Evolutionary conservation across 495 filamentous ascomycete species (phyloP).

Genomic region (Xylaria flabelliformis): DNA sequence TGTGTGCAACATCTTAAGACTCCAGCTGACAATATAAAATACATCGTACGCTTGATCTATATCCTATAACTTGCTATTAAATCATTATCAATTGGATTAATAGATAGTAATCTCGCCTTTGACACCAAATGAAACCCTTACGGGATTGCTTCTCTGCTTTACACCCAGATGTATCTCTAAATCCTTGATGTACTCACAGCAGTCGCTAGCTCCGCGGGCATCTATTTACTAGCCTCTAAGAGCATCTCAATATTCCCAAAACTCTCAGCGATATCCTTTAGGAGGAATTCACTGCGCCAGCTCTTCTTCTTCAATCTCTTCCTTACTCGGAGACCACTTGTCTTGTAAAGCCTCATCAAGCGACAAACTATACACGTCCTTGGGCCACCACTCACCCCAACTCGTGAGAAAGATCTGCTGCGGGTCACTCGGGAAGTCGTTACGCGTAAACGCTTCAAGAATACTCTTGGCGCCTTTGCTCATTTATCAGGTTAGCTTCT

Average conservation of each 20-base stretch:
- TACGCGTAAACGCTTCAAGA: not conserved
- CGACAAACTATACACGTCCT: not conserved
- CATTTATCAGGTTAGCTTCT: not conserved
- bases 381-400: not conserved
- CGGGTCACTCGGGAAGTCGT: not conserved
- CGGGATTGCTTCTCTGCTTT: not conserved
- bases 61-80: not conserved
- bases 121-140: not conserved
- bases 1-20: not conserved
- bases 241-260: not conserved
- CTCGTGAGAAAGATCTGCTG: not conserved
- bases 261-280: not conserved
- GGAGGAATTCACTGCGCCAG: not conserved
- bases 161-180: not conserved
- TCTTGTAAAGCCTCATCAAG: not conserved
- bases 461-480: not conserved
- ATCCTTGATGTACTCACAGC: not conserved
- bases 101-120: not conserved
- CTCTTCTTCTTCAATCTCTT: conserved; percentile 9
- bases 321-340: conserved; percentile 2
- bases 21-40: not conserved
- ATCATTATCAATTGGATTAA: not conserved
- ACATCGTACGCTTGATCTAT: too few relatives aligned
- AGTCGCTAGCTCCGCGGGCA: not conserved
- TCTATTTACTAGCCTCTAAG: not conserved